These are phyloP conservation scores for Fraxinus floribunda DNA, from an alignment of 305 asterid species.

Conservation along the genomic window DNA sequence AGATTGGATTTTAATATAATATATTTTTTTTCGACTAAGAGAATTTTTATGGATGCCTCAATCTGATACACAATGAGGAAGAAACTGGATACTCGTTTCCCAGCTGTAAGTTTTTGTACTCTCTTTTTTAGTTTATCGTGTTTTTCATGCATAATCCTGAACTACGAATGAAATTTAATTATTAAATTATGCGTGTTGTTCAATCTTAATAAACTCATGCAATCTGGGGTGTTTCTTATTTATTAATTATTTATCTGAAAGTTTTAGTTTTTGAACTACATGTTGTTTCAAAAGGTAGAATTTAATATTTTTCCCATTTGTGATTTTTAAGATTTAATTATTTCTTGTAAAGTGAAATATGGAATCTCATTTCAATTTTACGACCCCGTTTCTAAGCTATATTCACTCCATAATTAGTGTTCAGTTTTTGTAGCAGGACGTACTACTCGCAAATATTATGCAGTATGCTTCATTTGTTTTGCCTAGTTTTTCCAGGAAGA, in stretches of 20 bases:
- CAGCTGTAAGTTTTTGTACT: slow-evolving; percentile 59
- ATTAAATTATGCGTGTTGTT: neutral
- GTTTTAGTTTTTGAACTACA: neutral
- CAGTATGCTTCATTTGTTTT: slow-evolving; percentile 2
- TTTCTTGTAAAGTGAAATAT: slow-evolving; percentile 3
- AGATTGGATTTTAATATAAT: slow-evolving; percentile 2
- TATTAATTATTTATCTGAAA: neutral
- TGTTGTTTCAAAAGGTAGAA: neutral
- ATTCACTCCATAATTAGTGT: slow-evolving; percentile 3
- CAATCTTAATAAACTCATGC: neutral
- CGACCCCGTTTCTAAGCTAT: neutral
- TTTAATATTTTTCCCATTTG: neutral
- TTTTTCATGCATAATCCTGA: neutral
- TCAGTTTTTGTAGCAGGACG: neutral
- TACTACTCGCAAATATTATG: neutral
- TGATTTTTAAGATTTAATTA: neutral
- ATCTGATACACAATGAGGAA: slow-evolving; percentile 61
- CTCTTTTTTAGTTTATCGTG: neutral
- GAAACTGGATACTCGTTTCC: slow-evolving; percentile 87
- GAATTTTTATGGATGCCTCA: slow-evolving; percentile 24
- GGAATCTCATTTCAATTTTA: neutral
- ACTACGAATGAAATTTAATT: neutral
- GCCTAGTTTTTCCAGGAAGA: neutral
- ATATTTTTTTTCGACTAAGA: neutral
- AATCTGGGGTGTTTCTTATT: slow-evolving; percentile 16